Base-by-base conservation (phyloP, 441 rosid genomes). In the Populus hybrid region DNA sequence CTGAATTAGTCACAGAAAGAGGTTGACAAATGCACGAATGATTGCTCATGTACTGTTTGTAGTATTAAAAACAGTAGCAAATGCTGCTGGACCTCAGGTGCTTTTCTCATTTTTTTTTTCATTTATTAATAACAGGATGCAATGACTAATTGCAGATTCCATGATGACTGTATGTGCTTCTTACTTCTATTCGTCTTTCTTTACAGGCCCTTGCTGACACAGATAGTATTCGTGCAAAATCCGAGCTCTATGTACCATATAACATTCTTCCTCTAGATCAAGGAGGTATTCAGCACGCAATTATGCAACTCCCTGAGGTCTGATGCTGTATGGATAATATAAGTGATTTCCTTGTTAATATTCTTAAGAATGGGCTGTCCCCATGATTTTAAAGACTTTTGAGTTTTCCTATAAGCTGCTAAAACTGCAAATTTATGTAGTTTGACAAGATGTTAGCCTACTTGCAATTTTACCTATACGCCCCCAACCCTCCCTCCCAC, bases 271-370 rank as follows among this genome's bases (percentile, higher is more conserved):
- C 98, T 77, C 95, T 94, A 50, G 94, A 84, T 81, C 87, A 87
- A 73, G 97, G 99, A 88, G 93, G 93, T 54, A 86, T 84, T 85
- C 97, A 83, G 90, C 97, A 90, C 46, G 89, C 95, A 79, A 93
- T 94, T 83, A 91, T 91, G 97, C 90, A 90, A 85, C 81, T 90
- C 24, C 89, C 92, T 72, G 98, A 96, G 98, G 99, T 96, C 87
- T 83, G 91, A 72, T 74, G 68, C 78, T 76, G 73, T 81, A 77
- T 34, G 74, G 67, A 76, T 67, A 77, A 71, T 67, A 75, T 73
- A 16, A 78, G 57, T 75, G 69, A 46, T 78, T 50, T 72, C 32
- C 79, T 72, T 74, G 70, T 80, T 71, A 20, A 66, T 50, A 70
- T 59, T 70, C 32, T 65, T 75, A 23, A 59, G 65, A 26, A 7